Conservation (phyloP, 2,329 filamentous ascomycete species). For the Coniochaeta hoffmannii region DNA sequence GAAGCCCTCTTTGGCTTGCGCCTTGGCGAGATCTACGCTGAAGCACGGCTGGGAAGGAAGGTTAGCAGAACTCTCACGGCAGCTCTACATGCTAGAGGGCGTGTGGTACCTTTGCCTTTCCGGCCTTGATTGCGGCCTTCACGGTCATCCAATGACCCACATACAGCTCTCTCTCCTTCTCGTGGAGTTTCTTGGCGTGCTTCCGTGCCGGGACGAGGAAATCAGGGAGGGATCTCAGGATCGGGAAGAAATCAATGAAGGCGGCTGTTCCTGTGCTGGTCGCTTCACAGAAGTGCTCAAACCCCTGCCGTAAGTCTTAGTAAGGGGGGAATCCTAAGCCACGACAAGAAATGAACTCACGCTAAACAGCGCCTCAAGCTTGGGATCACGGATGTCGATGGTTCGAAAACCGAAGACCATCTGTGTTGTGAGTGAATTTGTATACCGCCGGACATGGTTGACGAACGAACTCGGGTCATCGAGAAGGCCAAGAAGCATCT, state of each 20-base stretch:
- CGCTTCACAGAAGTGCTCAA: slow-evolving; percentile 28
- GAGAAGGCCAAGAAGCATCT: slow-evolving; percentile 40
- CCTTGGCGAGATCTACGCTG: slow-evolving; percentile 3
- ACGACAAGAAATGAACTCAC: not conserved
- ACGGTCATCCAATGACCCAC: slow-evolving; percentile 27
- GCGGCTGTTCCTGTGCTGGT: slow-evolving; percentile 29
- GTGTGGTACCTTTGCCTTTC: slow-evolving; percentile 6
- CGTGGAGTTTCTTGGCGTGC: slow-evolving; percentile 30
- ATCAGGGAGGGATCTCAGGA: slow-evolving; percentile 32
- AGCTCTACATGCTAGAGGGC: slow-evolving; percentile 5
- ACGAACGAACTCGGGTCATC: slow-evolving; percentile 30
- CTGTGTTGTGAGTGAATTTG: slow-evolving; percentile 9
- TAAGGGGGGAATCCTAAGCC: not conserved
- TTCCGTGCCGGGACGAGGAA: slow-evolving; percentile 25
- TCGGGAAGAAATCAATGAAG: slow-evolving; percentile 35
- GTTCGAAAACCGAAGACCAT: slow-evolving; percentile 14
- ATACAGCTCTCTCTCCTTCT: slow-evolving; percentile 29
- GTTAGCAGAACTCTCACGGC: not conserved
- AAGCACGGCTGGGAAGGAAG: slow-evolving; percentile 4
- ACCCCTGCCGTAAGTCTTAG: slow-evolving; percentile 9
- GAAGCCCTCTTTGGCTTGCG: slow-evolving; percentile 10
- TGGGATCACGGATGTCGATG: slow-evolving; percentile 7
- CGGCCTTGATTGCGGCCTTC: slow-evolving; percentile 19
- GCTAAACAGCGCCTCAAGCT: slow-evolving; percentile 9
- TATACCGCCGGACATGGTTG: slow-evolving; percentile 15